A percentile compares a stretch with the other conserved stretches of the same genome.
Evolutionary conservation across 1,284 basidiomycete genomes (phyloP).

Genomic region (Pyrrhoderma lamaoense): DNA sequence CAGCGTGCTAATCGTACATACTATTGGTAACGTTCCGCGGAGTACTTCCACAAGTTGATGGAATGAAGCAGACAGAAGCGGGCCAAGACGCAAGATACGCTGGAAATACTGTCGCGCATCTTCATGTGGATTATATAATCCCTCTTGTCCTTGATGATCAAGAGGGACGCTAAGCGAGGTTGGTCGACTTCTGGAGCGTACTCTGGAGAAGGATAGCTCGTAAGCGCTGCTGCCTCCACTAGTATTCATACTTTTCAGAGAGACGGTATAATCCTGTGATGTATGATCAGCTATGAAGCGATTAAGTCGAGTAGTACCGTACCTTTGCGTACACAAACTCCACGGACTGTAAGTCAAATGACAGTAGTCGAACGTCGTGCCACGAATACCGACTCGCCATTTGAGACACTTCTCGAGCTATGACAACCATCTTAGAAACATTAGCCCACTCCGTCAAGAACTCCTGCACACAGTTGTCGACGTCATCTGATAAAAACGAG

Average conservation of each 20-base stretch:
- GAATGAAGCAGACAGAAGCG: conserved; percentile 49
- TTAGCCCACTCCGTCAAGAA: conserved; percentile 88
- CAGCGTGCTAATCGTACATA: conserved; percentile 60
- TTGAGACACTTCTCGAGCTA: conserved; percentile 83
- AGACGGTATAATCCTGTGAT: conserved; percentile 59
- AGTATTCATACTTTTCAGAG: conserved; percentile 47
- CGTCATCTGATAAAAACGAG: conserved; percentile 77
- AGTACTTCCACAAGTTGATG: conserved; percentile 58
- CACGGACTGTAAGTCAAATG: conserved; percentile 86
- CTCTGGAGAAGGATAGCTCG: conserved; percentile 63
- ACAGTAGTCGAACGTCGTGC: conserved; percentile 68
- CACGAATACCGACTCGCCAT: conserved; percentile 68
- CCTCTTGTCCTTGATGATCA: conserved; percentile 22
- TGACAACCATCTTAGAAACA: conserved; percentile 86
- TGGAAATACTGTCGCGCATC: conserved; percentile 66
- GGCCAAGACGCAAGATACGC: conserved; percentile 53
- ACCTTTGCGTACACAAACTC: conserved; percentile 72
- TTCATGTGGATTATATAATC: conserved; percentile 56
- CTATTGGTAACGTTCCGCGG: conserved; percentile 67
- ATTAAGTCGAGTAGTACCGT: too few relatives aligned
- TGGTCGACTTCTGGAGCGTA: conserved; percentile 22
- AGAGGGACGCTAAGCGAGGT: conserved; percentile 22
- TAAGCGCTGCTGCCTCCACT: conserved; percentile 40
- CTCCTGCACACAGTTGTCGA: conserved; percentile 80
- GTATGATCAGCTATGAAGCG: too few relatives aligned